These are phyloP conservation scores for Saccharomyces mikatae DNA, from an alignment of 805 yeast species.

Conservation along the genomic window DNA sequence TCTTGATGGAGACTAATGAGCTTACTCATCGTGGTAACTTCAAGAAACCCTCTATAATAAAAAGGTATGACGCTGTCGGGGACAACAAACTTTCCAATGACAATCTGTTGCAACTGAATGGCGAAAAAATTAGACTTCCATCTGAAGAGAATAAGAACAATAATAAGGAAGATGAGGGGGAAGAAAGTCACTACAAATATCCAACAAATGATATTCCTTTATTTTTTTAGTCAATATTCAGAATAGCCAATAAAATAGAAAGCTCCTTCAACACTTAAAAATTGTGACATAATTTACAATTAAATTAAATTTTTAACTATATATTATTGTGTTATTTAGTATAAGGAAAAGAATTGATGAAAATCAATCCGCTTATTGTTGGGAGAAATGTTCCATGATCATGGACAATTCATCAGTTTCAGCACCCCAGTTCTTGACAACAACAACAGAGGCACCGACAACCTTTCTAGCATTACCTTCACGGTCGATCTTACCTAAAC, in stretches of 20 bases:
- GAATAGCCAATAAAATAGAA: too few relatives aligned
- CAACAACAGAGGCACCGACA: conserved; percentile 99
- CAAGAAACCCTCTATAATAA: background rate
- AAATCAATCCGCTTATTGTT: conserved; percentile 47
- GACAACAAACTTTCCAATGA: background rate
- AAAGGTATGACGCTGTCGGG: background rate
- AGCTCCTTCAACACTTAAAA: conserved; percentile 1
- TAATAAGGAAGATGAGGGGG: background rate
- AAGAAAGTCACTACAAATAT: background rate
- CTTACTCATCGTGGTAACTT: conserved; percentile 1
- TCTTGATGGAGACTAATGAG: conserved; percentile 20
- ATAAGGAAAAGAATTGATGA: conserved; percentile 1
- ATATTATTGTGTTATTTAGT: conserved; percentile 1
- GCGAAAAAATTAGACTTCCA: background rate
- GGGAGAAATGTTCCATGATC: conserved; percentile 91
- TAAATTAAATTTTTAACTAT: background rate
- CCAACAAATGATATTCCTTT: conserved; percentile 10
- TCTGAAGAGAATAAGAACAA: background rate
- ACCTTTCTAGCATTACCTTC: conserved; percentile 99
- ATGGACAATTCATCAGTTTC: conserved; percentile 95
- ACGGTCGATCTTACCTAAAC: conserved; percentile 98
- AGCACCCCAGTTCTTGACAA: conserved; percentile 99
- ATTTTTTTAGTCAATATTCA: conserved; percentile 2
- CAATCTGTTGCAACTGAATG: background rate
- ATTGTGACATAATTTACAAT: background rate